Evolutionary conservation across 208 protist genomes (phyloP).

Genomic region (Naegleria fowleri): DNA sequence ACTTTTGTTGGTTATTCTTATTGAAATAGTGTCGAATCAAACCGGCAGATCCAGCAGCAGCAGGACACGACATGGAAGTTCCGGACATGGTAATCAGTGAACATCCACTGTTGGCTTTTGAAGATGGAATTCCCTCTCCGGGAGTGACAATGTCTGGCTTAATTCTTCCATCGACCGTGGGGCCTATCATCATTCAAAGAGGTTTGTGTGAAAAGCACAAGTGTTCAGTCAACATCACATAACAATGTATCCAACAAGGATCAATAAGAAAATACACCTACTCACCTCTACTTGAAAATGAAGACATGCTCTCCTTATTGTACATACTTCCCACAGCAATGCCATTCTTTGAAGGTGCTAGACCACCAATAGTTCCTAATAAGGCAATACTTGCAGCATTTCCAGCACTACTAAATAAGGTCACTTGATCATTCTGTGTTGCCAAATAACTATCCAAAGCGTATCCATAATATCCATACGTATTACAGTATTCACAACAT

Average conservation of each 20-base stretch:
- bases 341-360: neutral
- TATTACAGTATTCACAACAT: neutral
- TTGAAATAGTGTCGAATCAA: neutral
- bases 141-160: neutral
- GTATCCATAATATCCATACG: neutral
- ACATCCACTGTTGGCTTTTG: neutral
- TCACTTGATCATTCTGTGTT: neutral
- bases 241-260: too few species aligned
- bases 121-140: neutral
- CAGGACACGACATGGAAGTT: neutral
- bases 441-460: neutral
- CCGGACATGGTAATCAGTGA: neutral
- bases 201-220: too few species aligned
- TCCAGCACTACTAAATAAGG: neutral
- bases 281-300: too few species aligned
- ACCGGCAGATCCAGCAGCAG: neutral
- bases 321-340: neutral
- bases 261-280: too few species aligned
- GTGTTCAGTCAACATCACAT: too few species aligned
- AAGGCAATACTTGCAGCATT: neutral
- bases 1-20: neutral
- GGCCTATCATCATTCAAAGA: neutral
- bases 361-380: neutral
- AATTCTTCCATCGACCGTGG: neutral
- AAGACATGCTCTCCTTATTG: too few species aligned